Conservation (phyloP, 2,329 filamentous ascomycete species). For the Cladobotryum protrusum region DNA sequence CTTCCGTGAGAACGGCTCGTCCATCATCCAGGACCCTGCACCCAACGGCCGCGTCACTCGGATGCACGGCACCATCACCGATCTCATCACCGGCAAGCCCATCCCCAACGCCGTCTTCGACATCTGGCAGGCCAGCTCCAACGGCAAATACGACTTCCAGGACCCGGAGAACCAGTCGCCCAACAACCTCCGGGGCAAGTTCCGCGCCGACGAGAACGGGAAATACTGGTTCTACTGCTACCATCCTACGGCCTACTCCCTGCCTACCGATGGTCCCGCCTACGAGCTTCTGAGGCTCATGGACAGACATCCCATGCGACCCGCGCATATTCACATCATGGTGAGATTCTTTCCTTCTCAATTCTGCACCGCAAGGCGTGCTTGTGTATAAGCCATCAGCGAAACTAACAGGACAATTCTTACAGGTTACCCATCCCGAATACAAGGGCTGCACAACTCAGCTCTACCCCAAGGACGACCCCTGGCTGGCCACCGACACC, state of each 20-base stretch:
- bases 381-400: too few relatives aligned
- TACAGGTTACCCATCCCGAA: slow-evolving; percentile 48
- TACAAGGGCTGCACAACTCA: slow-evolving; percentile 70
- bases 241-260: slow-evolving; percentile 65
- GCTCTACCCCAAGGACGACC: slow-evolving; percentile 64
- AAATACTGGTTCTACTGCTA: slow-evolving; percentile 70
- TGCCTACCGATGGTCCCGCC: slow-evolving; percentile 55
- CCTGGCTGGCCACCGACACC: slow-evolving; percentile 48
- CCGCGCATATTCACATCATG: slow-evolving; percentile 48
- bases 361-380: background rate
- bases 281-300: slow-evolving; percentile 37
- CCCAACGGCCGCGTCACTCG: slow-evolving; percentile 54
- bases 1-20: slow-evolving; percentile 60
- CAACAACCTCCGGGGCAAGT: slow-evolving; percentile 74
- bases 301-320: slow-evolving; percentile 44
- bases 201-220: slow-evolving; percentile 62
- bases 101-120: slow-evolving; percentile 65
- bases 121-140: slow-evolving; percentile 71
- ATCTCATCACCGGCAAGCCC: slow-evolving; percentile 59
- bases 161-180: slow-evolving; percentile 64
- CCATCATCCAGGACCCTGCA: slow-evolving; percentile 57
- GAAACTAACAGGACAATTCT: background rate
- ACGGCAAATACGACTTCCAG: slow-evolving; percentile 72
- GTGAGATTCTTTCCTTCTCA: slow-evolving; percentile 20
- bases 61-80: slow-evolving; percentile 64